Evolutionary conservation across 352 stramenopile species (phyloP).

Genomic region (Globisporangium solare): DNA sequence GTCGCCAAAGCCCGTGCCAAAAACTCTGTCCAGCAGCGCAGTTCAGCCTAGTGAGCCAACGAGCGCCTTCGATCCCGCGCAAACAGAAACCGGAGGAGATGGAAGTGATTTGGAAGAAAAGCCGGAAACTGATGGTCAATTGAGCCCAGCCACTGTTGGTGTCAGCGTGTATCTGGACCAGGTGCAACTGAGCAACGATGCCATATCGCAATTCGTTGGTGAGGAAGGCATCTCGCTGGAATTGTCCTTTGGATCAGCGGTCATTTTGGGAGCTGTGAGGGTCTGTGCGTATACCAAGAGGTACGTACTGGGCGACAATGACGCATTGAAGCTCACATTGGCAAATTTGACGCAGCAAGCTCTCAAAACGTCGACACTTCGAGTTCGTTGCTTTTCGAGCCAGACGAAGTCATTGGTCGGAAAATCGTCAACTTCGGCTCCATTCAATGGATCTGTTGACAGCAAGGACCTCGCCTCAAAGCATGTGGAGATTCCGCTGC

Average conservation of each 20-base stretch:
- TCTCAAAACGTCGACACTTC: slow-evolving; percentile 6
- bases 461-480: neutral
- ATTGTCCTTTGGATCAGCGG: slow-evolving; percentile 20
- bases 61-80: neutral
- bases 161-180: slow-evolving; percentile 28
- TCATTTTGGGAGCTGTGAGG: slow-evolving; percentile 14
- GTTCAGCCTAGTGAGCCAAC: neutral
- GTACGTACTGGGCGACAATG: slow-evolving; percentile 29
- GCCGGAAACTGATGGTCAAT: neutral
- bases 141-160: neutral
- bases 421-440: neutral
- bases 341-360: slow-evolving; percentile 1
- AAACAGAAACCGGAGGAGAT: neutral
- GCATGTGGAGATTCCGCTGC: neutral
- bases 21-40: neutral
- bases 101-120: neutral
- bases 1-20: neutral
- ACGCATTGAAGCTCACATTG: slow-evolving; percentile 12
- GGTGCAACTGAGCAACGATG: slow-evolving; percentile 21
- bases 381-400: slow-evolving; percentile 22
- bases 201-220: slow-evolving; percentile 23
- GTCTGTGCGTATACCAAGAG: slow-evolving; percentile 39
- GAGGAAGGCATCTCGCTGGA: slow-evolving; percentile 39
- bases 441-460: neutral
- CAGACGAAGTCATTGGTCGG: slow-evolving; percentile 5